Evolutionary conservation across 1,284 basidiomycete species (phyloP).

Genomic region (Fomes fomentarius): DNA sequence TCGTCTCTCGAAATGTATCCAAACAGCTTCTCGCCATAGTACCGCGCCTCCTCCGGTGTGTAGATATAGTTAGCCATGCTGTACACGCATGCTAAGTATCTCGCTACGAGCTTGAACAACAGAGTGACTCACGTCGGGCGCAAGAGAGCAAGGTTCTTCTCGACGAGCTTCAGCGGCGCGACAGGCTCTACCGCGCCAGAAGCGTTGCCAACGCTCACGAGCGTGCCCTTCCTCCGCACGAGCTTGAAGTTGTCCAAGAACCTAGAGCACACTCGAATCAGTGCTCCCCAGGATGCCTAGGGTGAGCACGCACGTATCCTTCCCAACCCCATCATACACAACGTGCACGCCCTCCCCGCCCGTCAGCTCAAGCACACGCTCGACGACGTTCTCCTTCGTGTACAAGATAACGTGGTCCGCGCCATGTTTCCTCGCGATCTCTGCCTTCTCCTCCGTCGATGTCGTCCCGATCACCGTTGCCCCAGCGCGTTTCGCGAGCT

Average conservation of each 20-base stretch:
- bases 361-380: conserved; percentile 79
- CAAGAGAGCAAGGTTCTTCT: conserved; percentile 84
- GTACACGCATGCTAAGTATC: conserved; percentile 1
- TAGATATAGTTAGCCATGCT: conserved; percentile 71
- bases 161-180: conserved; percentile 70
- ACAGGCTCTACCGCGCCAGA: conserved; percentile 82
- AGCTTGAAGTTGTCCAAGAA: conserved; percentile 86
- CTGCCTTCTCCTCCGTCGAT: conserved; percentile 84
- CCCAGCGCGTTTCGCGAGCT: conserved; percentile 71
- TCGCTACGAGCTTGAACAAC: background rate
- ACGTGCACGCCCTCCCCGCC: conserved; percentile 85
- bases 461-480: conserved; percentile 95
- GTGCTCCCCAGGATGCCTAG: background rate
- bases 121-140: conserved; percentile 66
- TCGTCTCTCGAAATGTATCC: conserved; percentile 60
- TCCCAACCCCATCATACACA: conserved; percentile 94
- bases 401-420: conserved; percentile 90
- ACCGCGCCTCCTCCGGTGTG: conserved; percentile 71
- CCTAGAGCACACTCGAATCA: conserved; percentile 37
- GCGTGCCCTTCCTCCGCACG: conserved; percentile 78
- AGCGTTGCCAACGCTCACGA: conserved; percentile 93
- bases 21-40: conserved; percentile 74
- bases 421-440: conserved; percentile 80
- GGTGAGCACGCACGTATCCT: conserved; percentile 71
- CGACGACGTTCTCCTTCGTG: conserved; percentile 68